Evolutionary conservation across 2,329 filamentous ascomycete genomes (phyloP), one percentile per base, ranked within the genome.

Genomic region (Colletotrichum lindemuthianum): DNA sequence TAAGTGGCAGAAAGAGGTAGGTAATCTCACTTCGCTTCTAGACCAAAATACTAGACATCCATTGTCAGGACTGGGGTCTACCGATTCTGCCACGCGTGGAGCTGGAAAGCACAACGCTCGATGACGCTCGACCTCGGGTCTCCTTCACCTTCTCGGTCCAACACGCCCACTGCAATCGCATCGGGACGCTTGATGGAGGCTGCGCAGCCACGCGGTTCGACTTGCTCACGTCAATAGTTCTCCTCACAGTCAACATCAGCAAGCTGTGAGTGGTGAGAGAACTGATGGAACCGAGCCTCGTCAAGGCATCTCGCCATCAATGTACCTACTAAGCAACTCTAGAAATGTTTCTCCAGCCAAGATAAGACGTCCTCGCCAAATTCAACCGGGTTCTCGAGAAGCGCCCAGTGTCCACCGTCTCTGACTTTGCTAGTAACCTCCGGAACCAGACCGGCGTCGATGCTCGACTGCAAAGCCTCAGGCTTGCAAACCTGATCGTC

Each of bases 131-230:
- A 69, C 78, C 82, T 39, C 63, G 71, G 55, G 69, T 79, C 56
- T 78, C 75, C 37, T 84, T 87, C 72, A 70, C 76, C 63, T 85
- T 82, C 73, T 83, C 77, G 2, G 81, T 86, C 33, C 80, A 82
- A 60, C 74, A 77, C 0, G 69, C 77, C 4, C 83, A 89, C 76
- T 82, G 79, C 74, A 89, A 89, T 74, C 75, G 79, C 6, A 61
- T 83, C 12, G 74, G 75, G 33, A 89, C 83, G 75, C 76, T 90
- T 58, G 87, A 90, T 71, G 87, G 87, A 57, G 88, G 87, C 15
- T 89, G 87, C 67, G 82, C 86, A 0, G 85, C 90, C 2, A 89
- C 89, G 0, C 76, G 93, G 4, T 89, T 92, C 69, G 91, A 93
- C 76, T 78, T 85, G 60, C 83, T 86, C 69, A 92, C 90, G 0